A percentile compares a stretch with the other conserved stretches of the same genome.
These are phyloP conservation scores for Hyparrhenia diplandra DNA, from an alignment of 176 grass and related monocot species.

Conservation along the genomic window DNA sequence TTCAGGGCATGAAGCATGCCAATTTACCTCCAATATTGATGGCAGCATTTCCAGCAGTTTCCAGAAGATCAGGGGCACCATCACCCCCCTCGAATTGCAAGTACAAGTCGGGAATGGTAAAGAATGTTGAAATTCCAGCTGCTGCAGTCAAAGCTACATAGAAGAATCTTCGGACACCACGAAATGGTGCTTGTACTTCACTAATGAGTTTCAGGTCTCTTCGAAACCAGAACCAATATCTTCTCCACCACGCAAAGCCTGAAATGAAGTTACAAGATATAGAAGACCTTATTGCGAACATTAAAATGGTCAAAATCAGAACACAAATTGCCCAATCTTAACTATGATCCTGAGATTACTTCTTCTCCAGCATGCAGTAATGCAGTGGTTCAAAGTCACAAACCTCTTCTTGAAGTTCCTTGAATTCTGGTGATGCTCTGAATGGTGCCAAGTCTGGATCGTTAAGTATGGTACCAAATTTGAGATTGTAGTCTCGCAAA, in stretches of 20 bases:
- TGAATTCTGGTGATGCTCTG: conserved; percentile 86
- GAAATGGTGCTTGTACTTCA: conserved; percentile 97
- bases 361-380: conserved; percentile 3
- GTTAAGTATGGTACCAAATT: conserved; percentile 91
- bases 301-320: neutral
- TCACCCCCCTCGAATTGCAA: conserved; percentile 76
- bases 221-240: conserved; percentile 86
- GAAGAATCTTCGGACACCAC: conserved; percentile 95
- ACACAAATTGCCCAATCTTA: neutral
- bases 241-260: conserved; percentile 88
- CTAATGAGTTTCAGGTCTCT: conserved; percentile 96
- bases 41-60: conserved; percentile 77
- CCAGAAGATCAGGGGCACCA: conserved; percentile 76
- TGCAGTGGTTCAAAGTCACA: conserved; percentile 10
- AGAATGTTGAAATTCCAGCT: conserved; percentile 88
- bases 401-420: conserved; percentile 94
- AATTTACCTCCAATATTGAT: conserved; percentile 96
- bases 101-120: conserved; percentile 90
- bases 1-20: conserved; percentile 11
- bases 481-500: conserved; percentile 90
- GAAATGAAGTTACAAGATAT: conserved; percentile 14
- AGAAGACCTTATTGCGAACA: conserved; percentile 9
- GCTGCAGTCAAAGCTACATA: conserved; percentile 84
- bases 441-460: conserved; percentile 88
- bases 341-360: conserved; percentile 6